Base-by-base conservation (phyloP, 345 rosid genomes). In the Excoecaria agallocha region DNA sequence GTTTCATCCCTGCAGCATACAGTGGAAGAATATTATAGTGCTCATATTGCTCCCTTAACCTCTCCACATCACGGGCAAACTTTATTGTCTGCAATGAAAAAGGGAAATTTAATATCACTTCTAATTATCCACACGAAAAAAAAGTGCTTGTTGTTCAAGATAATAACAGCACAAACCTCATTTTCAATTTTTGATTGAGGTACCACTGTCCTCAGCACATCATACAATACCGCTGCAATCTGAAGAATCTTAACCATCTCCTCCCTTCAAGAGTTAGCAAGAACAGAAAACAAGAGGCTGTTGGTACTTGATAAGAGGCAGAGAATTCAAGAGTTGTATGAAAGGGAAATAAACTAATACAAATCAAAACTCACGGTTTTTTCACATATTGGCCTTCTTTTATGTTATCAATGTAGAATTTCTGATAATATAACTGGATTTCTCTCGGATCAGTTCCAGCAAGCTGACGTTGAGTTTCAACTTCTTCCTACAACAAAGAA, bases 11-110 rank as follows among this genome's bases (percentile, higher is more conserved):
- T 20, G 80, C 82, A 20, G 88, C 89, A 72, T 90, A 66, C 50
- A 93, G 68, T 38, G 99, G 98, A 68, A 95, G 90, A 85, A 95
- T 95, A 86, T 95, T 95, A 77, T 88, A 91, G 78, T 66, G 92
- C 71, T 78, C 85, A n/a, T 81, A 84, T 45, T 78, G 92, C 71
- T 71, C 89, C 81, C 70, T 86, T 66, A 84, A 87, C 81, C 74
- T 85, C 85, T 84, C 84, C 82, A 95, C 96, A 75, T 95, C 87
- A 51, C 30, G 37, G 10, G 93, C 97, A 80, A 84, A 91, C 76
- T 41, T 82, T 43, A 12, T 74, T 4, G 89, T 87, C 99, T 95
- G 81, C 57, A 77, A 70, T 41, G 60, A 70, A 65, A 81, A 41
- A 70, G 64, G 50, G 22, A 37, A 79, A 78, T 69, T 48, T 35